These are phyloP conservation scores for Coniochaeta hoffmannii DNA, from an alignment of 2,329 filamentous ascomycete species.

Conservation along the genomic window DNA sequence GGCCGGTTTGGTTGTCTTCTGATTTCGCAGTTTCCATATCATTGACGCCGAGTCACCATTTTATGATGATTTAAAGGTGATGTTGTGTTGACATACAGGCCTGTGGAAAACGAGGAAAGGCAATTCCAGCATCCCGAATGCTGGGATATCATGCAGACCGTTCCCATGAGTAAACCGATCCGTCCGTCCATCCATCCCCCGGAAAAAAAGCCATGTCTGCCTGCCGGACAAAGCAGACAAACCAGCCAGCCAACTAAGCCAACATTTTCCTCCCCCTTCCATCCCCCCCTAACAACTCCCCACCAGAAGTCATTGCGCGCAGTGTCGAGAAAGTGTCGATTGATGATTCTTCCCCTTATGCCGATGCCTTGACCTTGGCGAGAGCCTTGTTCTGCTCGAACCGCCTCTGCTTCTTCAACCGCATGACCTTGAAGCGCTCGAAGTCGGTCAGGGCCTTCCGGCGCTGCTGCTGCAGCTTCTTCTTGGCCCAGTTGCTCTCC, in stretches of 20 bases:
- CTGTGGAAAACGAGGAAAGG: slow-evolving; percentile 50
- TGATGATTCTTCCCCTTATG: slow-evolving; percentile 40
- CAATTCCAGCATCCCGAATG: slow-evolving; percentile 52
- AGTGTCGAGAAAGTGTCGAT: neutral
- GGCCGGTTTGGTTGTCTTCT: slow-evolving; percentile 28
- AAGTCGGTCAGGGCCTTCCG: slow-evolving; percentile 94
- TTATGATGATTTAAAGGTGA: slow-evolving; percentile 30
- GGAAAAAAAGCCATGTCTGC: slow-evolving; percentile 8
- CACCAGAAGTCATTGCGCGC: slow-evolving; percentile 6
- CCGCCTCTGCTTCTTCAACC: slow-evolving; percentile 98
- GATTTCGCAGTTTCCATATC: slow-evolving; percentile 55
- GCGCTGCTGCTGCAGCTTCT: slow-evolving; percentile 75
- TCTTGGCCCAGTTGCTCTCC: slow-evolving; percentile 90
- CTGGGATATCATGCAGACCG: slow-evolving; percentile 39
- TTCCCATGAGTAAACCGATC: slow-evolving; percentile 26
- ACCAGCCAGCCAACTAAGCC: slow-evolving; percentile 12
- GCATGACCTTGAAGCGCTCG: slow-evolving; percentile 99
- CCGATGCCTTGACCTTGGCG: slow-evolving; percentile 82
- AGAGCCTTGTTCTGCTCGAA: slow-evolving; percentile 97
- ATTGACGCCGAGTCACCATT: slow-evolving; percentile 56
- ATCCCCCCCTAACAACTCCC: neutral
- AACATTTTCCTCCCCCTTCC: slow-evolving; percentile 15
- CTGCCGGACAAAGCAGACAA: slow-evolving; percentile 2
- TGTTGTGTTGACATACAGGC: slow-evolving; percentile 50
- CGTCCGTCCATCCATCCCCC: slow-evolving; percentile 20